Conservation (phyloP, 2,329 filamentous ascomycete genomes). For the Helotiales sp. region DNA sequence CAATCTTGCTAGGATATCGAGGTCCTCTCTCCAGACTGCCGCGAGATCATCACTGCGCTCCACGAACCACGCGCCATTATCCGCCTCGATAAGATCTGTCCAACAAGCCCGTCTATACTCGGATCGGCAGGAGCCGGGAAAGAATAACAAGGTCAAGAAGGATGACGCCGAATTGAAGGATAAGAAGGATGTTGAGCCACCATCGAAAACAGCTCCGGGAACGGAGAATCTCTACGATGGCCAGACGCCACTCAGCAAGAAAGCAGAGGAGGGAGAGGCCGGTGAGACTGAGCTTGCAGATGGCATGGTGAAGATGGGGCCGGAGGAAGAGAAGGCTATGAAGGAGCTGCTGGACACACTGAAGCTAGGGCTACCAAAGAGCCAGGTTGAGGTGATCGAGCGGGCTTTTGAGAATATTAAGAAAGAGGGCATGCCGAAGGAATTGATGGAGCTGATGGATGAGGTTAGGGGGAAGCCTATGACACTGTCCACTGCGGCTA, state of each 20-base stretch:
- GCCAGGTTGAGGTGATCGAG: constrained; percentile 64
- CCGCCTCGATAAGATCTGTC: constrained; percentile 44
- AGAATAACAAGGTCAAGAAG: constrained; percentile 29
- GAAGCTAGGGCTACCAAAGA: constrained; percentile 62
- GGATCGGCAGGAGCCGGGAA: constrained; percentile 10
- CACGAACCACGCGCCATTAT: constrained; percentile 47
- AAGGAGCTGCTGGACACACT: constrained; percentile 60
- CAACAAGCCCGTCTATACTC: constrained; percentile 36
- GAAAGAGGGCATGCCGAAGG: constrained; percentile 70
- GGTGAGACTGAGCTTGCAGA: constrained; percentile 33
- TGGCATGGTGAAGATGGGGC: constrained; percentile 49
- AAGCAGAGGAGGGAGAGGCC: constrained; percentile 39
- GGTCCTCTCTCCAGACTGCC: constrained; percentile 58
- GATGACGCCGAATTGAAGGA: constrained; percentile 38
- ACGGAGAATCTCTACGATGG: constrained; percentile 53
- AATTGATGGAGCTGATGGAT: constrained; percentile 48
- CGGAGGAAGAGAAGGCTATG: constrained; percentile 62
- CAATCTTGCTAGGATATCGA: constrained; percentile 67
- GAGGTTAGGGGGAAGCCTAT: constrained; percentile 38
- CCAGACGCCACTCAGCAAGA: constrained; percentile 45
- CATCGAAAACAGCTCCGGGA: constrained; percentile 44
- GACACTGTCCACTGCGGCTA: constrained; percentile 37
- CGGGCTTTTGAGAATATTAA: constrained; percentile 66
- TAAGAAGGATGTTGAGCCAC: constrained; percentile 43
- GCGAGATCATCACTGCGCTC: constrained; percentile 52